Conservation (phyloP, 768 basidiomycete genomes). For the Punctularia strigosozonata region DNA sequence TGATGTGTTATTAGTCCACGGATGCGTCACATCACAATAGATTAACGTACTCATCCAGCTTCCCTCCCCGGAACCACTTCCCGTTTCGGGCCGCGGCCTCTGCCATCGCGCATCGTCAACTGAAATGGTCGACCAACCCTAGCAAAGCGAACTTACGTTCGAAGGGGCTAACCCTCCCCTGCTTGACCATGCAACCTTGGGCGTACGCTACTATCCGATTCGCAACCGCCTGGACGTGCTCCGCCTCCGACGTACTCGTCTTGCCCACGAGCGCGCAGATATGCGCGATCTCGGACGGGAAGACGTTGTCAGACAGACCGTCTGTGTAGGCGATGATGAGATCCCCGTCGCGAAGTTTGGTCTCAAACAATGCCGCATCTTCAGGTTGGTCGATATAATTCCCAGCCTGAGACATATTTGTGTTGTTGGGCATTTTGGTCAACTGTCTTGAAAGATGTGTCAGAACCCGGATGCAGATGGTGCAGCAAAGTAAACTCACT, state of each 20-base stretch:
- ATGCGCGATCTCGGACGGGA: conserved; percentile 53
- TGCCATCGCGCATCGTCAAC: conserved; percentile 14
- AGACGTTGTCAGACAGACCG: conserved; percentile 46
- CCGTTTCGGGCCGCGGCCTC: conserved; percentile 56
- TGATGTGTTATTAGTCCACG: conserved; percentile 8
- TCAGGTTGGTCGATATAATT: conserved; percentile 25
- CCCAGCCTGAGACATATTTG: conserved; percentile 10
- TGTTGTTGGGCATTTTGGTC: conserved; percentile 24
- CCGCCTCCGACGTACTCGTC: conserved; percentile 28
- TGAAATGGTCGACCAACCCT: background rate
- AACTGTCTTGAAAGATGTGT: conserved; percentile 18
- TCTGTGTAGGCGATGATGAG: conserved; percentile 42
- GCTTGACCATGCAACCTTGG: conserved; percentile 56
- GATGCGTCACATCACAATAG: background rate
- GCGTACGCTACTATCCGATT: conserved; percentile 64
- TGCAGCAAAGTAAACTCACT: conserved; percentile 33
- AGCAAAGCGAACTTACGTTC: conserved; percentile 35
- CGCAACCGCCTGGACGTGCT: conserved; percentile 59
- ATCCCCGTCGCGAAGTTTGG: conserved; percentile 39
- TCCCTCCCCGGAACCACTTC: conserved; percentile 64
- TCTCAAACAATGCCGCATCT: conserved; percentile 32
- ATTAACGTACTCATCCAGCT: conserved; percentile 66
- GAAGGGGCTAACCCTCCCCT: conserved; percentile 58
- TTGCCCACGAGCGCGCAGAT: conserved; percentile 54
- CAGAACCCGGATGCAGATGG: background rate